Evolutionary conservation across 805 yeast species (phyloP).

Genomic region (Saccharomycopsis synnaedendra): DNA sequence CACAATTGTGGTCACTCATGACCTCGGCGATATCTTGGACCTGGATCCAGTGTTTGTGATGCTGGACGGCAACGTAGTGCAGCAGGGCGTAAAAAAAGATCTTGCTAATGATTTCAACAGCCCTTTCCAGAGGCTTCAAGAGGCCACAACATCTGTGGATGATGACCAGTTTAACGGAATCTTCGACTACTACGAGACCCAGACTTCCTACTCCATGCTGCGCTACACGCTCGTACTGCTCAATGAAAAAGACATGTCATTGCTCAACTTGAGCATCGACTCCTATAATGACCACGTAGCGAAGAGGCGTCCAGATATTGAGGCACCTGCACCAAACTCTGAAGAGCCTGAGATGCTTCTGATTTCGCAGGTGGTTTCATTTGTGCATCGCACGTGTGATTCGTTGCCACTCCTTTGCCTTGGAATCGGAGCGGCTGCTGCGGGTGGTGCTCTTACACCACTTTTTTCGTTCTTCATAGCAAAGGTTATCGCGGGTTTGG

Average conservation of each 20-base stretch:
- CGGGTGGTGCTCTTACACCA: slow-evolving; percentile 64
- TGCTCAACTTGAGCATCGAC: neutral
- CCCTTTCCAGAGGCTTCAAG: neutral
- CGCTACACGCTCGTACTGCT: no score
- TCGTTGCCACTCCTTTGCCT: slow-evolving; percentile 18
- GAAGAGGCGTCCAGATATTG: no score
- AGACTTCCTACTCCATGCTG: no score
- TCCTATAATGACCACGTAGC: neutral
- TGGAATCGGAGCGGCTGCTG: slow-evolving; percentile 38
- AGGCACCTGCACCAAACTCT: neutral
- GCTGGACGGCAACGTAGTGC: slow-evolving; percentile 45
- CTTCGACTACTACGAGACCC: neutral
- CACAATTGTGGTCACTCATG: slow-evolving; percentile 77
- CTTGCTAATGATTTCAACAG: slow-evolving; percentile 17
- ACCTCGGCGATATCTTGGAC: slow-evolving; percentile 40
- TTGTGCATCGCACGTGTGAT: neutral
- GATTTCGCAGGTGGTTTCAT: neutral
- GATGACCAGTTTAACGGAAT: neutral
- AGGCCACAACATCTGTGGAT: neutral
- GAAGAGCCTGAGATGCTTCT: neutral
- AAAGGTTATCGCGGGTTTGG: slow-evolving; percentile 50
- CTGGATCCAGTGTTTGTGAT: slow-evolving; percentile 51
- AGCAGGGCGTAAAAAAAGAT: slow-evolving; percentile 29
- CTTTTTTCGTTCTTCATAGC: slow-evolving; percentile 72
- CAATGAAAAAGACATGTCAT: no score